phyloP scores from a whole-genome alignment of 1,139 yeast genomes.

The Suhomyces panamericanus region DNA sequence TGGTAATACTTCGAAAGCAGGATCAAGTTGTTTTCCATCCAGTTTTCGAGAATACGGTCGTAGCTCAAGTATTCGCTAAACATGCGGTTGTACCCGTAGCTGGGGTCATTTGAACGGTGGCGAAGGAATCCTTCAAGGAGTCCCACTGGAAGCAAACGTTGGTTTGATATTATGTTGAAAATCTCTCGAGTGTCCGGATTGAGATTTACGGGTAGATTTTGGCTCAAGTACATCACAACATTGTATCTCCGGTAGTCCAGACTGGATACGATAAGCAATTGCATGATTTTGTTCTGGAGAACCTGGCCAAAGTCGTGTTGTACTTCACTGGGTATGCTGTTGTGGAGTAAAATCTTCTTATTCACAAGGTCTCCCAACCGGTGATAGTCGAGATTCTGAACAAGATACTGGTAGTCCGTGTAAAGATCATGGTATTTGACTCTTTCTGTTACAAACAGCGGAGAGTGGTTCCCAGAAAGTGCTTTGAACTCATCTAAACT shows the following conservation, averaged over 20 bases:
- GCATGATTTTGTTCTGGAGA: slow-evolving; percentile 29
- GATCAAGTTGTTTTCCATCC: slow-evolving; percentile 35
- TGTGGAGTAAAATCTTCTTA: slow-evolving; percentile 35
- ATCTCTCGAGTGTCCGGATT: slow-evolving; percentile 4
- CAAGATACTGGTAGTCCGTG: slow-evolving; percentile 35
- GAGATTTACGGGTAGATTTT: slow-evolving; percentile 3
- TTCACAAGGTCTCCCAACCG: slow-evolving; percentile 39
- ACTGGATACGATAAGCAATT: slow-evolving; percentile 31
- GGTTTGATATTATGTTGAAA: slow-evolving; percentile 13
- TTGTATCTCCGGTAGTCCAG: slow-evolving; percentile 37
- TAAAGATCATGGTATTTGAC: slow-evolving; percentile 25
- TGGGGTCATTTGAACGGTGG: neutral
- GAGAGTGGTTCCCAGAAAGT: neutral
- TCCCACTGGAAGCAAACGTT: slow-evolving; percentile 21
- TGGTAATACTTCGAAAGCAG: slow-evolving; percentile 32
- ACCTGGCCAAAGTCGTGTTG: slow-evolving; percentile 6
- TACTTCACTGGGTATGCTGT: slow-evolving; percentile 17
- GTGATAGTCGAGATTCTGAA: slow-evolving; percentile 19
- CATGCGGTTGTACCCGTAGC: slow-evolving; percentile 7
- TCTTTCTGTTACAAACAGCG: slow-evolving; percentile 3
- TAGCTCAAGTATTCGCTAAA: slow-evolving; percentile 17
- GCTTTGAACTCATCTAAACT: slow-evolving; percentile 1
- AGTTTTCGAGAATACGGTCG: slow-evolving; percentile 23
- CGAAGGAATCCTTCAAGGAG: slow-evolving; percentile 21
- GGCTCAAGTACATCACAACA: slow-evolving; percentile 27